phyloP scores from a whole-genome alignment of 257 asterid species.

The Solanum corneliomulleri region DNA sequence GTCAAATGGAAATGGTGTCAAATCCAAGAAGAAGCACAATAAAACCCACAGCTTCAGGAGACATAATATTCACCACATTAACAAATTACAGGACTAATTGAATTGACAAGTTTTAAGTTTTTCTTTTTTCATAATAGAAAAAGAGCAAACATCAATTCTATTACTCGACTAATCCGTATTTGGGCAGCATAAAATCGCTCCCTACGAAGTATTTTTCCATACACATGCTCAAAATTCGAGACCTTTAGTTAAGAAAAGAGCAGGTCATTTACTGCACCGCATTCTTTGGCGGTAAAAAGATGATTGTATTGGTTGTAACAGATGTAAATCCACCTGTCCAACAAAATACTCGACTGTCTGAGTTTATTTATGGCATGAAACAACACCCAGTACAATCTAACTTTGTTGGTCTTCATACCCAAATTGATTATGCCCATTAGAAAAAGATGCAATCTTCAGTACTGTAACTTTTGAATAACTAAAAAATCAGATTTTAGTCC shows the following conservation, averaged over 20 bases:
- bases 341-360: neutral
- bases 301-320: neutral
- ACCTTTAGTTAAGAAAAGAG: no score
- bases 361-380: neutral
- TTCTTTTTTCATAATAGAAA: neutral
- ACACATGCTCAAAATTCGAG: neutral
- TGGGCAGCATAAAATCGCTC: neutral
- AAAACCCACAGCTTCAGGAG: neutral
- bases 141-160: neutral
- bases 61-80: neutral
- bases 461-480: neutral
- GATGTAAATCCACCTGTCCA: neutral
- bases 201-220: neutral
- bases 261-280: neutral
- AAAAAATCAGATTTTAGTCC: neutral
- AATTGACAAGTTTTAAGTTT: neutral
- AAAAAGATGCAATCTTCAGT: neutral
- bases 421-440: neutral
- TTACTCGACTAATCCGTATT: neutral
- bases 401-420: neutral
- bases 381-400: neutral
- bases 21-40: neutral
- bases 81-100: neutral
- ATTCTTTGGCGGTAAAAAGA: neutral
- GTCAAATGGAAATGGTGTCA: neutral